Evolutionary conservation across 2,329 filamentous ascomycete species (phyloP).

Genomic region (Botryotinia calthae): DNA sequence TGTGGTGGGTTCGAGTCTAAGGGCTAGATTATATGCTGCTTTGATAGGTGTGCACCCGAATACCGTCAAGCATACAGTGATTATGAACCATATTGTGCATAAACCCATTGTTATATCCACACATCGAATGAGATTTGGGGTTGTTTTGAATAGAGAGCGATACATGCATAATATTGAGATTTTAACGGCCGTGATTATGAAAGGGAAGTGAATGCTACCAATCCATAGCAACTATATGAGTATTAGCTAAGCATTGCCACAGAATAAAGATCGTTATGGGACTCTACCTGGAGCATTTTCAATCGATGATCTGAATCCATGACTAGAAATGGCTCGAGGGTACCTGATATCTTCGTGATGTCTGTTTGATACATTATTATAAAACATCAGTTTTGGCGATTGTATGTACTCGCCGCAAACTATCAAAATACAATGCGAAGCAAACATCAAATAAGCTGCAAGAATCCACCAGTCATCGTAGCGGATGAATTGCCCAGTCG

Average conservation of each 20-base stretch:
- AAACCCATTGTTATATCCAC: background rate
- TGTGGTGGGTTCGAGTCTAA: conserved; percentile 11
- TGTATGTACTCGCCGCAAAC: conserved; percentile 10
- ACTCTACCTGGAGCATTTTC: conserved; percentile 8
- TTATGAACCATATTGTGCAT: conserved; percentile 12
- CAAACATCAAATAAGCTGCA: conserved; percentile 11
- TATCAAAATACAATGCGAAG: conserved; percentile 9
- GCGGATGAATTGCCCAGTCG: background rate
- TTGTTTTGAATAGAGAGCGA: conserved; percentile 12
- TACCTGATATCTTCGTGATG: conserved; percentile 6
- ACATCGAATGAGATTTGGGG: conserved; percentile 7
- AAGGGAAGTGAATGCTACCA: conserved; percentile 6
- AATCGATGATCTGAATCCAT: background rate
- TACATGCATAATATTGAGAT: conserved; percentile 19
- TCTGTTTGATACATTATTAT: conserved; percentile 9
- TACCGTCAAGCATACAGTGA: background rate
- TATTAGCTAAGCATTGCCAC: background rate
- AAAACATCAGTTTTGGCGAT: background rate
- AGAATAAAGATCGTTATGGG: background rate
- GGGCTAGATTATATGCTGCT: conserved; percentile 15
- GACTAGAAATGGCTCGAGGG: conserved; percentile 12
- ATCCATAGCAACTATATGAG: conserved; percentile 11
- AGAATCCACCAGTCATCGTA: conserved; percentile 17
- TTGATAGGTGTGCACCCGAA: conserved; percentile 16
- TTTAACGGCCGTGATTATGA: conserved; percentile 17